Evolutionary conservation across 345 rosid species (phyloP).

Genomic region (Camelina hispida): DNA sequence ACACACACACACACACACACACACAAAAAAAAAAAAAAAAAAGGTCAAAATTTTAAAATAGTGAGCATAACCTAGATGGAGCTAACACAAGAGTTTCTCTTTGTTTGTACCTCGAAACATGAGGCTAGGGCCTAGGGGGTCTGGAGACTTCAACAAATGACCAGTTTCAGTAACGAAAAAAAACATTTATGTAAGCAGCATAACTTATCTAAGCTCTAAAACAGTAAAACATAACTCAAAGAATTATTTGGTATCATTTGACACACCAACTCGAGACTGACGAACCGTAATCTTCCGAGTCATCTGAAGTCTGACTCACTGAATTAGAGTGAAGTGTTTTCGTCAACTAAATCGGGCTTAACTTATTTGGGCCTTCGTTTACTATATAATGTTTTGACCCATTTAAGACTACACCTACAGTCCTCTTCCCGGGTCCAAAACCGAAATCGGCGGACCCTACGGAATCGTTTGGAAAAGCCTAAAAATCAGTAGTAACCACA

Average conservation of each 20-base stretch:
- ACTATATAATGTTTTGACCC: not conserved
- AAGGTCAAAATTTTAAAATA: not conserved
- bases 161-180: not conserved
- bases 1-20: too few relatives aligned
- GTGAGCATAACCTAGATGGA: not conserved
- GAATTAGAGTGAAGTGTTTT: not conserved
- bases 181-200: conserved; percentile 1
- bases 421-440: not conserved
- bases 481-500: too few relatives aligned
- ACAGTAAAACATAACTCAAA: not conserved
- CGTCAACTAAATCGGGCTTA: not conserved
- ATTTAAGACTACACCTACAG: not conserved
- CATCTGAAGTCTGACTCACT: not conserved
- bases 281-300: not conserved
- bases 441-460: not conserved
- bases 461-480: too few relatives aligned
- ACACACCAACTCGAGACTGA: not conserved
- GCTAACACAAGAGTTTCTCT: not conserved
- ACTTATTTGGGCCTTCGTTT: not conserved
- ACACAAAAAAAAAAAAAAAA: too few relatives aligned
- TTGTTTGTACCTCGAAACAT: not conserved
- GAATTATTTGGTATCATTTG: not conserved
- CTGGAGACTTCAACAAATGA: not conserved
- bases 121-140: not conserved
- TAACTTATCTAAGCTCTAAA: not conserved